These are phyloP conservation scores for Xylaria venustula DNA, from an alignment of 495 filamentous ascomycete genomes.

Conservation along the genomic window DNA sequence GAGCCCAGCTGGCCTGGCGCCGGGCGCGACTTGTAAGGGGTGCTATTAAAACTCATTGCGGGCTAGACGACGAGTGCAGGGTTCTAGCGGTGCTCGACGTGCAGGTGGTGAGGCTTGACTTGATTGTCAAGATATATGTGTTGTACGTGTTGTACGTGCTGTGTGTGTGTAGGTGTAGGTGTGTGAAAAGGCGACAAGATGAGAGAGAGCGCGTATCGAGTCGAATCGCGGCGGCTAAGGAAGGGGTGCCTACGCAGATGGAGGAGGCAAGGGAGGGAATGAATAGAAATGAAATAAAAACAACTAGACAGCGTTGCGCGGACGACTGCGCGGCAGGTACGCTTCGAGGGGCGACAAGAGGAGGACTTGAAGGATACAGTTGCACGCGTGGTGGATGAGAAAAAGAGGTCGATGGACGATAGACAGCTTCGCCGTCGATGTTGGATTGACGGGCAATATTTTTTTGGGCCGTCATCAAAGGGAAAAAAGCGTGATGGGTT, in stretches of 20 bases:
- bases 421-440: conserved; percentile 1
- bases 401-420: not conserved
- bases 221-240: not conserved
- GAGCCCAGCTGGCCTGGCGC: conserved; percentile 30
- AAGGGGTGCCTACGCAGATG: not conserved
- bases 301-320: not conserved
- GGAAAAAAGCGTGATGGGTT: conserved; percentile 4
- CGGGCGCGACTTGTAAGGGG: conserved; percentile 29
- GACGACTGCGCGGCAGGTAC: not conserved
- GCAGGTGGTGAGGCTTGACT: not conserved
- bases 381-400: not conserved
- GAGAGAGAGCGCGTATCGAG: not conserved
- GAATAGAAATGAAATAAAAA: not conserved
- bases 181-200: not conserved
- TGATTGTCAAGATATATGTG: too few species aligned
- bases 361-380: not conserved
- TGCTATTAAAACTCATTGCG: conserved; percentile 26
- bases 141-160: not conserved
- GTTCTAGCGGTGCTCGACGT: not conserved
- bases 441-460: conserved; percentile 7
- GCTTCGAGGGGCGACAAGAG: not conserved
- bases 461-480: conserved; percentile 15
- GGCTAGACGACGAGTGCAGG: not conserved
- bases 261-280: not conserved
- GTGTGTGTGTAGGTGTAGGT: not conserved